Conservation (phyloP, 129 eudicot genomes). For the Cynara cardunculus region DNA sequence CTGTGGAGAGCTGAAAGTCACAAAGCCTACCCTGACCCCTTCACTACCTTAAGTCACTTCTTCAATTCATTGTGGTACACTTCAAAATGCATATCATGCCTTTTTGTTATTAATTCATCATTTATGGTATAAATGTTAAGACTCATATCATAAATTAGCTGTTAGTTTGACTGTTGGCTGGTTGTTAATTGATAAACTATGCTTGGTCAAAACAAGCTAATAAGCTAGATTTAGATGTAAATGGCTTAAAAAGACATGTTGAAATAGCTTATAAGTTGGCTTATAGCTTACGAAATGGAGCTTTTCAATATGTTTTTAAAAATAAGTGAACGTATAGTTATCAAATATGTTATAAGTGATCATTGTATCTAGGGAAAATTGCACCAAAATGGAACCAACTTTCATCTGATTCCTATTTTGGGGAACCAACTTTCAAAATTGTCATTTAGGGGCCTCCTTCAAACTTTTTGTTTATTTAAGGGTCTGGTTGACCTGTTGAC, state of each 20-base stretch:
- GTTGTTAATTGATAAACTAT: too few relatives aligned
- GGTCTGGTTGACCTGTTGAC: too few relatives aligned
- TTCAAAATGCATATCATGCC: not conserved
- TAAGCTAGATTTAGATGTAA: not conserved
- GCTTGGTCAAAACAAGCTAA: not conserved
- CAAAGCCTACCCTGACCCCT: slow-evolving; percentile 90
- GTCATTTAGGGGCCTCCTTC: too few relatives aligned
- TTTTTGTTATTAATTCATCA: not conserved
- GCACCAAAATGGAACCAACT: too few relatives aligned
- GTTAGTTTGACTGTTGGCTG: not conserved
- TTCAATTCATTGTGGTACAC: not conserved
- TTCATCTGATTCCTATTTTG: too few relatives aligned
- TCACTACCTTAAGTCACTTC: slow-evolving; percentile 55
- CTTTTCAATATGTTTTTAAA: not conserved
- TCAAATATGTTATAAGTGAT: too few relatives aligned
- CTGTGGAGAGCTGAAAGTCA: slow-evolving; percentile 81
- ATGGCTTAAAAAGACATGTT: not conserved
- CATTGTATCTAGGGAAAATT: too few relatives aligned
- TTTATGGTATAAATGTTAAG: not conserved
- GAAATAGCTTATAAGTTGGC: not conserved
- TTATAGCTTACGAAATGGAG: not conserved
- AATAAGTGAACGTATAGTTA: not conserved
- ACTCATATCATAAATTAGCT: not conserved
- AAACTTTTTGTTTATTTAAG: too few relatives aligned
- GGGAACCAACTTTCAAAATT: too few relatives aligned